phyloP scores from a whole-genome alignment of 1,284 basidiomycete species.

The Apiotrichum domesticum region DNA sequence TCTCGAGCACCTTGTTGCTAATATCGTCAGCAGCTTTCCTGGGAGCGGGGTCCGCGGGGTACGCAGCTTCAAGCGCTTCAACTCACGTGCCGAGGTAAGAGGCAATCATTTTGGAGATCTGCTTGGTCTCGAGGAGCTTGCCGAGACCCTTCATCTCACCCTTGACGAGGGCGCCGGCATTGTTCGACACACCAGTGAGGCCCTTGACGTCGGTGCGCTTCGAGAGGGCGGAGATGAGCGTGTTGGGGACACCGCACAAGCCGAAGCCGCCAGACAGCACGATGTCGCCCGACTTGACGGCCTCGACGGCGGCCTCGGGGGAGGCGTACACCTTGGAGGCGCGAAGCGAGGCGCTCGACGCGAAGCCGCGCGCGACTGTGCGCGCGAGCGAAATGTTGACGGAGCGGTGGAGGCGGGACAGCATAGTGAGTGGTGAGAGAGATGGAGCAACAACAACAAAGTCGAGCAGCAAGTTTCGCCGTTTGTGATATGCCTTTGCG shows the following conservation, averaged over 20 bases:
- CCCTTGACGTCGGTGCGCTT: conserved; percentile 3
- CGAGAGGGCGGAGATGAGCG: conserved; percentile 16
- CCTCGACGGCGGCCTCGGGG: conserved; percentile 11
- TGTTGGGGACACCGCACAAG: conserved; percentile 17
- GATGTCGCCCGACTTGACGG: conserved; percentile 45
- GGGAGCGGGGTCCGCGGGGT: background rate
- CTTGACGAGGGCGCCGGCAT: conserved; percentile 17
- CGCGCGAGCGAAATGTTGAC: background rate
- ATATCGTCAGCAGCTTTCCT: background rate
- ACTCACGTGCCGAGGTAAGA: conserved; percentile 65
- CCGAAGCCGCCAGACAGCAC: conserved; percentile 20
- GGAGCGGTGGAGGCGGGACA: conserved; percentile 2
- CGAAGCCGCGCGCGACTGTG: conserved; percentile 5
- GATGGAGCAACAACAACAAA: background rate
- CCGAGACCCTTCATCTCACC: conserved; percentile 47
- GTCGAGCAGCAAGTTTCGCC: too few species aligned
- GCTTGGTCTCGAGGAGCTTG: conserved; percentile 62
- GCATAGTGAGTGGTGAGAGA: background rate
- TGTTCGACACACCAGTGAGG: conserved; percentile 16
- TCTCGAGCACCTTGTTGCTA: conserved; percentile 43
- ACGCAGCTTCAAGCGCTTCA: background rate
- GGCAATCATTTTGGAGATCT: conserved; percentile 78
- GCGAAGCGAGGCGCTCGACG: background rate
- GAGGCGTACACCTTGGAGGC: conserved; percentile 9
- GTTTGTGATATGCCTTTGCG: too few species aligned